Percentiles rank a stretch among this genome's conserved stretches.
Evolutionary conservation across 1,284 basidiomycete species (phyloP).

Genomic region (Meripilus lineatus): DNA sequence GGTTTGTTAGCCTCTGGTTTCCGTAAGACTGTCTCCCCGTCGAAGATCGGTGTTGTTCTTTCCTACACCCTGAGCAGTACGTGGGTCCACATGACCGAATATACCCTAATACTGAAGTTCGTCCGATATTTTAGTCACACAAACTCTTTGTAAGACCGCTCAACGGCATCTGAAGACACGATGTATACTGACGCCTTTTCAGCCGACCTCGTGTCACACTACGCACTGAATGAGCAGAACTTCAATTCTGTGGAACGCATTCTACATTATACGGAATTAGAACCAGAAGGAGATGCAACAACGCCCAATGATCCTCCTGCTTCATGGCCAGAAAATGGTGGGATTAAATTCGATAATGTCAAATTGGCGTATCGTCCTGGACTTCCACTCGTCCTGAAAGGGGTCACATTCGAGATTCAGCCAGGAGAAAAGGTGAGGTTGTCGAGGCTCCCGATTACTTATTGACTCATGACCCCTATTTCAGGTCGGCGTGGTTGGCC

Average conservation of each 20-base stretch:
- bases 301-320: constrained; percentile 46
- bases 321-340: constrained; percentile 65
- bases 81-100: constrained; percentile 20
- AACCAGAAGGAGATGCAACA: constrained; percentile 39
- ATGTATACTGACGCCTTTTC: background rate
- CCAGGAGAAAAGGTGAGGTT: constrained; percentile 55
- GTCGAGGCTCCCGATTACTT: background rate
- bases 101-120: background rate
- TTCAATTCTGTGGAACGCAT: constrained; percentile 73
- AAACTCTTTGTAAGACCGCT: constrained; percentile 44
- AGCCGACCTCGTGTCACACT: constrained; percentile 55
- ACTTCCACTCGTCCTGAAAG: constrained; percentile 69
- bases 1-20: constrained; percentile 62
- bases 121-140: constrained; percentile 38
- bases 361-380: constrained; percentile 66
- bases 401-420: constrained; percentile 56
- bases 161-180: background rate
- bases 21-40: constrained; percentile 41
- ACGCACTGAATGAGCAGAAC: constrained; percentile 61
- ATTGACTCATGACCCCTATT: background rate
- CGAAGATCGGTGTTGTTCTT: constrained; percentile 57
- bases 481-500: constrained; percentile 23
- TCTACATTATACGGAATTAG: constrained; percentile 52
- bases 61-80: constrained; percentile 58
- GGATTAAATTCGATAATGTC: constrained; percentile 59